phyloP scores from a whole-genome alignment of 768 basidiomycete species.

The Mycena belliarum region DNA sequence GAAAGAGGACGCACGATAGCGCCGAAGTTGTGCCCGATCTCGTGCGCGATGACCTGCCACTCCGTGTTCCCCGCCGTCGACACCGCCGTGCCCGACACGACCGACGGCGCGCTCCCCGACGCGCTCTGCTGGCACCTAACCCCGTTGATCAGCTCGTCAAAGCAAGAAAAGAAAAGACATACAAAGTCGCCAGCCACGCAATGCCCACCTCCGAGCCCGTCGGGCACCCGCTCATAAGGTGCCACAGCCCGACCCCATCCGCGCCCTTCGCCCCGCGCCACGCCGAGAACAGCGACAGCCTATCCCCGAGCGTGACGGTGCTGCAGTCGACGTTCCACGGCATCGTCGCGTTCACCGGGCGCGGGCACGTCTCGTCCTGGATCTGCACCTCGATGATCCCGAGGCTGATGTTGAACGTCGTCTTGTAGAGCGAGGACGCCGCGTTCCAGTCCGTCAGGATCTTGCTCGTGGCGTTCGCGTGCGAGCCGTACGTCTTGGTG shows the following conservation, averaged over 20 bases:
- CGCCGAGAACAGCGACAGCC: slow-evolving; percentile 76
- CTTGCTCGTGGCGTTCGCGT: slow-evolving; percentile 67
- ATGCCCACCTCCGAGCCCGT: slow-evolving; percentile 85
- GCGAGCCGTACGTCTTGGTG: slow-evolving; percentile 59
- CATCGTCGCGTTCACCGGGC: slow-evolving; percentile 44
- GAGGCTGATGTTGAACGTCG: slow-evolving; percentile 81
- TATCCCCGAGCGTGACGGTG: slow-evolving; percentile 57
- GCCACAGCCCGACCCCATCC: slow-evolving; percentile 85
- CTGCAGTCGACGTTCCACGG: slow-evolving; percentile 82
- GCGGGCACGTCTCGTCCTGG: slow-evolving; percentile 70
- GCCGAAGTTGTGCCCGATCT: slow-evolving; percentile 87
- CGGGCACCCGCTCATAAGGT: slow-evolving; percentile 83
- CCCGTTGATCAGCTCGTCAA: background rate
- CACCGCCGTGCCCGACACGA: slow-evolving; percentile 81
- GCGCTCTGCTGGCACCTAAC: slow-evolving; percentile 57
- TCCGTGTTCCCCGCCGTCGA: slow-evolving; percentile 76
- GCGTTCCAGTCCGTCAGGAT: slow-evolving; percentile 82
- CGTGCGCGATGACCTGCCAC: slow-evolving; percentile 83
- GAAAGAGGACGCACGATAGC: slow-evolving; percentile 64
- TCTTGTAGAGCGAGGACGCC: slow-evolving; percentile 73
- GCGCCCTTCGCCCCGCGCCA: slow-evolving; percentile 76
- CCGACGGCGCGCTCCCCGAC: slow-evolving; percentile 43
- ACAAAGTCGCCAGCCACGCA: slow-evolving; percentile 84
- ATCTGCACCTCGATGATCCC: slow-evolving; percentile 81
- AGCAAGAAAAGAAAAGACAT: slow-evolving; percentile 25